Conservation (phyloP, 1,284 basidiomycete genomes). For the Cutaneotrichosporon spelunceum region DNA sequence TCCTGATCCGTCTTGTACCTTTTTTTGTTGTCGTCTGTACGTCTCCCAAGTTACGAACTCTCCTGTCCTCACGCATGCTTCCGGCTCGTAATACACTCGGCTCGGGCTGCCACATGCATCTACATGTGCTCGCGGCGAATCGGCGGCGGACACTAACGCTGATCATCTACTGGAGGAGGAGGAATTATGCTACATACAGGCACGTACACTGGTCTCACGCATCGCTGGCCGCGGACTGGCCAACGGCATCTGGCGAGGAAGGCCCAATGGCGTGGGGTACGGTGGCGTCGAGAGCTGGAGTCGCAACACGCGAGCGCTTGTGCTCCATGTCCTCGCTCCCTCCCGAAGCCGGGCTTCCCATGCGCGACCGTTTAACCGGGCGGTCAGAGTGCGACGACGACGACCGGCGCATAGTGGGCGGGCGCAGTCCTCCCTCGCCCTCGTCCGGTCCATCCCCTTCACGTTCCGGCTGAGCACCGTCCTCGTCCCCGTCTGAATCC, state of each 20-base stretch:
- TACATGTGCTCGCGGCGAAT: not conserved
- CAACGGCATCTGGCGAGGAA: not conserved
- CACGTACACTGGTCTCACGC: not conserved
- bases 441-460: constrained; percentile 5
- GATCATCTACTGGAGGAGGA: not conserved
- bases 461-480: not conserved
- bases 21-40: constrained; percentile 2
- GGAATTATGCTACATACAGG: not conserved
- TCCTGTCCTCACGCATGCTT: not conserved
- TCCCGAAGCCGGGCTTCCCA: constrained; percentile 10
- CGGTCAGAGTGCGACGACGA: constrained; percentile 12
- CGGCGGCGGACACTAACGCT: not conserved
- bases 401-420: not conserved
- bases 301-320: not conserved
- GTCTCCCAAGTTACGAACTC: constrained; percentile 1
- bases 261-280: not conserved
- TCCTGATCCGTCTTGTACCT: not conserved
- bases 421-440: not conserved
- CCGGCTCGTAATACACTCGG: not conserved
- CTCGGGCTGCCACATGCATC: not conserved
- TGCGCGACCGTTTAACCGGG: constrained; percentile 15
- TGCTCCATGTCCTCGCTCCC: not conserved
- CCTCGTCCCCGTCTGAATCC: not conserved
- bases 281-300: not conserved
- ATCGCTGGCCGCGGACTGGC: not conserved